Evolutionary conservation across 495 filamentous ascomycete species (phyloP).

Genomic region (Penicillium longicatenatum): DNA sequence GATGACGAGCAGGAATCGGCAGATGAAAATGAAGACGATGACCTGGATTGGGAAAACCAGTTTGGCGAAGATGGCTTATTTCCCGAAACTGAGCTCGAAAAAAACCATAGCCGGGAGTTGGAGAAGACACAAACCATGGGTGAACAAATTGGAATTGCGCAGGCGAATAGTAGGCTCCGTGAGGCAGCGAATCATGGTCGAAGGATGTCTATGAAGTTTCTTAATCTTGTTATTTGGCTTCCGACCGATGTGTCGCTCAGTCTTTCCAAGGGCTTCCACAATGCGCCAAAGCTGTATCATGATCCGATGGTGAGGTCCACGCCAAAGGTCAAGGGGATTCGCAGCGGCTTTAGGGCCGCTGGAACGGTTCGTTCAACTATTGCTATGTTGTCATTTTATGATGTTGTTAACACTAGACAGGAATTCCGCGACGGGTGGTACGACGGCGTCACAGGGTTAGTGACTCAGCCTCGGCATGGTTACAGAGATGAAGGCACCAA

Average conservation of each 20-base stretch:
- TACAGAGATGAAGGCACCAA: conserved; percentile 66
- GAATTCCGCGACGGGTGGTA: conserved; percentile 69
- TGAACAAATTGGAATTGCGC: conserved; percentile 5
- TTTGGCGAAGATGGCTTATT: background rate
- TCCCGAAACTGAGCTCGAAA: background rate
- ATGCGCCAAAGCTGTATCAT: conserved; percentile 76
- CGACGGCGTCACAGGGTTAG: conserved; percentile 71
- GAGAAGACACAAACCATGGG: conserved; percentile 18
- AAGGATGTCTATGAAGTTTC: conserved; percentile 56
- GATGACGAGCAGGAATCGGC: background rate
- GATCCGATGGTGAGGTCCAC: conserved; percentile 69
- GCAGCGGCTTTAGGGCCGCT: conserved; percentile 64
- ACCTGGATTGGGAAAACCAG: background rate
- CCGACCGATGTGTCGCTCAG: conserved; percentile 81
- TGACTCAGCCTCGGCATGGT: conserved; percentile 70
- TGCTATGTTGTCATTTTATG: conserved; percentile 34
- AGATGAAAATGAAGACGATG: conserved; percentile 3
- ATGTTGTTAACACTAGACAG: conserved; percentile 43
- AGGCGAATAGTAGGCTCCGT: conserved; percentile 6
- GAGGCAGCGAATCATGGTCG: conserved; percentile 40
- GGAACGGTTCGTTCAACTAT: conserved; percentile 55
- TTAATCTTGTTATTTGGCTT: conserved; percentile 69
- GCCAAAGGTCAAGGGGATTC: conserved; percentile 72
- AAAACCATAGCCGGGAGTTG: conserved; percentile 17
- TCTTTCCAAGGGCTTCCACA: conserved; percentile 82